A percentile compares a stretch with the other conserved stretches of the same genome.
Conservation (phyloP, 305 asterid species). For the Fraxinus nigra region DNA sequence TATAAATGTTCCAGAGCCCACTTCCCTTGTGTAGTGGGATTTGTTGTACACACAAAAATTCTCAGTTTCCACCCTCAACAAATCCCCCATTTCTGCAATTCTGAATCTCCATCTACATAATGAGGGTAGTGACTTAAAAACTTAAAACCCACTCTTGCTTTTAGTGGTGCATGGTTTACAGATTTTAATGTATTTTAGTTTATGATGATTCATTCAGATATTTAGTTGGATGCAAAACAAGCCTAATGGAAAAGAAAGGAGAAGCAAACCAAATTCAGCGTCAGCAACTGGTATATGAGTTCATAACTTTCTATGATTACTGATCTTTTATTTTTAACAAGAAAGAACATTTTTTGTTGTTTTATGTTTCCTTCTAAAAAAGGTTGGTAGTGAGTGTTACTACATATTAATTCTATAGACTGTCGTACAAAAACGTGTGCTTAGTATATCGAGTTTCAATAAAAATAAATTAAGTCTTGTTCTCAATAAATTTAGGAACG, state of each 20-base stretch:
- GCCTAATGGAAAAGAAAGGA: constrained; percentile 39
- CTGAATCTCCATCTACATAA: constrained; percentile 22
- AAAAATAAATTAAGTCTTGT: neutral
- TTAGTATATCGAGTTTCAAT: neutral
- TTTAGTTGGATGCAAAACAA: constrained; percentile 66
- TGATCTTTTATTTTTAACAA: neutral
- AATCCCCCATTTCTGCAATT: constrained; percentile 8
- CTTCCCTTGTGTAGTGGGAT: constrained; percentile 36
- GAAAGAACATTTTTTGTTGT: neutral
- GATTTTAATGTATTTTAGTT: neutral
- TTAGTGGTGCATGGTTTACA: neutral
- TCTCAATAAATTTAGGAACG: neutral
- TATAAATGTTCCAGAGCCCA: constrained; percentile 19
- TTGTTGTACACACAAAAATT: constrained; percentile 16
- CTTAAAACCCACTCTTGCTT: neutral
- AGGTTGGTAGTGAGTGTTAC: neutral
- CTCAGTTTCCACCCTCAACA: constrained; percentile 23
- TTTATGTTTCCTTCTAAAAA: neutral
- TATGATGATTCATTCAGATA: constrained; percentile 40
- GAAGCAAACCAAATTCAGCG: constrained; percentile 28
- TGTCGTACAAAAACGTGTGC: neutral
- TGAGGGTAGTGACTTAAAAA: constrained; percentile 49
- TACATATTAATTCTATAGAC: neutral
- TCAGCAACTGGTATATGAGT: constrained; percentile 39
- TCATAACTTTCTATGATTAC: neutral